A percentile compares a stretch with the other conserved stretches of the same genome.
Evolutionary conservation across 768 basidiomycete species (phyloP).

Genomic region (Tylopilus sp.): DNA sequence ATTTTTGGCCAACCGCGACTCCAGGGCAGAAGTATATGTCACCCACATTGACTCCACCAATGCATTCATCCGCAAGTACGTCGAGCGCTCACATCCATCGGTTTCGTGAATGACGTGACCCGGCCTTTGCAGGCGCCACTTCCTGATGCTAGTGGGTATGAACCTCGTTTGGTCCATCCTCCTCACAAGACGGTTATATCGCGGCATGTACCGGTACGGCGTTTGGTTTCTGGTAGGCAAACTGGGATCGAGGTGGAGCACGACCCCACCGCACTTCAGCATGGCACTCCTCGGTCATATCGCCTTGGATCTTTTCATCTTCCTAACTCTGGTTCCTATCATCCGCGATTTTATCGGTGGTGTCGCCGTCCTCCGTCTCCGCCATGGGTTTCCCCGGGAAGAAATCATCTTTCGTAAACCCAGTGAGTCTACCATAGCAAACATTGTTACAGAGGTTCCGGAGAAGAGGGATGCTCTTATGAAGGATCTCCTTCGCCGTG

Average conservation of each 20-base stretch:
- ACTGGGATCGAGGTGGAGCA: conserved; percentile 11
- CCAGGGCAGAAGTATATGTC: conserved; percentile 26
- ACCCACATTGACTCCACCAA: conserved; percentile 27
- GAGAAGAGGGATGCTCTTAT: conserved; percentile 27
- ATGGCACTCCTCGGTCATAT: conserved; percentile 24
- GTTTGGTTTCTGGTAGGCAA: conserved; percentile 25
- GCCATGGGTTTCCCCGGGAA: conserved; percentile 26
- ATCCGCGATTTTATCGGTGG: conserved; percentile 22
- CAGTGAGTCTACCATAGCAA: conserved; percentile 24
- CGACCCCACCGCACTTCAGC: conserved; percentile 14
- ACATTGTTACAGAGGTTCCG: conserved; percentile 20
- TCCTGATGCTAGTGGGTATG: conserved; percentile 25
- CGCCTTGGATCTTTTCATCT: conserved; percentile 25
- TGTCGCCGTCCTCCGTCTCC: conserved; percentile 19
- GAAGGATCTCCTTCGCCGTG: conserved; percentile 27
- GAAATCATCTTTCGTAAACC: conserved; percentile 32
- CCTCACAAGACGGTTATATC: conserved; percentile 20
- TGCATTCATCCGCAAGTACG: conserved; percentile 24
- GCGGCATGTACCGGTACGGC: conserved; percentile 28
- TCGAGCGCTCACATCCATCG: not conserved
- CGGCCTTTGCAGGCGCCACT: conserved; percentile 19
- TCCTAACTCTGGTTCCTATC: conserved; percentile 24
- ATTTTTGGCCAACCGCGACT: conserved; percentile 18
- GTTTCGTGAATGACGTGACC: conserved; percentile 9
- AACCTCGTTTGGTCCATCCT: conserved; percentile 26